Evolutionary conservation across 2,329 filamentous ascomycete genomes (phyloP).

Genomic region (Kalaharituber pfeilii): DNA sequence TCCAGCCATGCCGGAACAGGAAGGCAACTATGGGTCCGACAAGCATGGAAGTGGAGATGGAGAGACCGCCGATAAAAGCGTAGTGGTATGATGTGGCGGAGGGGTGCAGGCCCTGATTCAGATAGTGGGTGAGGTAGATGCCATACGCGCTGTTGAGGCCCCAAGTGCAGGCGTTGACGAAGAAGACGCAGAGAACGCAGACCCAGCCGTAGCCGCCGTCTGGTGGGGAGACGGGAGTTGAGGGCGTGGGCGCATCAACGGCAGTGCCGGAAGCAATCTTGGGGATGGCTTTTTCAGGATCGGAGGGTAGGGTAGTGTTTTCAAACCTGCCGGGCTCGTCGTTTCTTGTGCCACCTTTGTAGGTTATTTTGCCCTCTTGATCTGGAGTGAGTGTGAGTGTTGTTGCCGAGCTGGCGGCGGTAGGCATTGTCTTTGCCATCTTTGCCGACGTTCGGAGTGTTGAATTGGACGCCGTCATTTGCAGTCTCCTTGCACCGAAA

Average conservation of each 20-base stretch:
- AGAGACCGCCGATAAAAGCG: slow-evolving; percentile 60
- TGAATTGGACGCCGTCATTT: too few species aligned
- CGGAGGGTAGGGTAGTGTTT: too few species aligned
- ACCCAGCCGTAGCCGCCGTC: slow-evolving; percentile 43
- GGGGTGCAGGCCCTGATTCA: slow-evolving; percentile 44
- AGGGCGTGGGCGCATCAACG: not conserved
- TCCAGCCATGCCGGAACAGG: slow-evolving; percentile 38
- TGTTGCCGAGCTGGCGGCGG: too few species aligned
- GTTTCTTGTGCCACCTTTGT: too few species aligned
- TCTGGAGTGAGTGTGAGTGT: too few species aligned
- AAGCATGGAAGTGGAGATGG: slow-evolving; percentile 47
- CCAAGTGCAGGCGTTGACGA: slow-evolving; percentile 28
- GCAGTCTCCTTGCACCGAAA: too few species aligned
- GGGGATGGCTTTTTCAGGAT: too few species aligned
- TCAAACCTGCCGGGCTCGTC: too few species aligned
- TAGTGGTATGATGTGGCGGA: slow-evolving; percentile 48
- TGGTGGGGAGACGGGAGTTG: slow-evolving; percentile 23
- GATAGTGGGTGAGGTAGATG: slow-evolving; percentile 61
- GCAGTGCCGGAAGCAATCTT: too few species aligned
- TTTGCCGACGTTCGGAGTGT: too few species aligned
- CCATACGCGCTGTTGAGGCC: slow-evolving; percentile 41
- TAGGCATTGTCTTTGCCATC: too few species aligned
- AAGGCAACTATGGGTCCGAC: slow-evolving; percentile 51
- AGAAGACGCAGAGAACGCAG: slow-evolving; percentile 27
- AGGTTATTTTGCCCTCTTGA: too few species aligned